These are phyloP conservation scores for Lindgomyces ingoldianus DNA, from an alignment of 495 filamentous ascomycete genomes.

Conservation along the genomic window DNA sequence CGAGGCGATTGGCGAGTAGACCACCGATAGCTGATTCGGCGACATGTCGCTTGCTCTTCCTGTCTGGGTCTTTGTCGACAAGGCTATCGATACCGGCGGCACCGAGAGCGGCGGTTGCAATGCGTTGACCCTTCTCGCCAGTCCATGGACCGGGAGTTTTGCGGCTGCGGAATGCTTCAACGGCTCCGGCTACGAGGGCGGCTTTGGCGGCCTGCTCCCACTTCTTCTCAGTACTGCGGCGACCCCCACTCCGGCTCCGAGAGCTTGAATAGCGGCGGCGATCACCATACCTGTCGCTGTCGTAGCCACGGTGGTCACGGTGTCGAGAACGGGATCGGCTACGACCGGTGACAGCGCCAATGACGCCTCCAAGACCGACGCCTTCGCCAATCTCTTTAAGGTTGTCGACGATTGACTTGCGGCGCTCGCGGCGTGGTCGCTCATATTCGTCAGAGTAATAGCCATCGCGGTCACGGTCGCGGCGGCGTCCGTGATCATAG, in stretches of 20 bases:
- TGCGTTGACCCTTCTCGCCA: conserved; percentile 81
- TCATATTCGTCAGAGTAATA: conserved; percentile 43
- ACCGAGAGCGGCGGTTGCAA: conserved; percentile 81
- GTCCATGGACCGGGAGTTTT: conserved; percentile 83
- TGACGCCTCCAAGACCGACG: conserved; percentile 46
- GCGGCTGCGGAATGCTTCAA: conserved; percentile 83
- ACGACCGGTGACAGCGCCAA: conserved; percentile 45
- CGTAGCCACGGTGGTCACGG: conserved; percentile 39
- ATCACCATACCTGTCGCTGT: conserved; percentile 35
- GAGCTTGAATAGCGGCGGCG: conserved; percentile 57
- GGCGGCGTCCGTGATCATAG: conserved; percentile 25
- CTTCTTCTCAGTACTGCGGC: conserved; percentile 58
- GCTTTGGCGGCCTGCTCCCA: conserved; percentile 85
- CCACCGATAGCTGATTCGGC: conserved; percentile 82
- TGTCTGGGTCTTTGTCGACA: conserved; percentile 69
- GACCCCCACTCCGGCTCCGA: conserved; percentile 50
- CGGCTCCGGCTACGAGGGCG: conserved; percentile 79
- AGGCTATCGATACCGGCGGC: conserved; percentile 82
- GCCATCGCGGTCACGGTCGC: conserved; percentile 39
- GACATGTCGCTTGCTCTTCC: conserved; percentile 67
- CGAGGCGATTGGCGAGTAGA: conserved; percentile 74
- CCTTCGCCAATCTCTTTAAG: conserved; percentile 42
- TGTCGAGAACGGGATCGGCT: conserved; percentile 47
- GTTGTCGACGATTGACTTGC: conserved; percentile 45
- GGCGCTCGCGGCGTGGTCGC: conserved; percentile 40